phyloP scores from a whole-genome alignment of 2,329 filamentous ascomycete genomes.

The Akanthomyces lecanii region DNA sequence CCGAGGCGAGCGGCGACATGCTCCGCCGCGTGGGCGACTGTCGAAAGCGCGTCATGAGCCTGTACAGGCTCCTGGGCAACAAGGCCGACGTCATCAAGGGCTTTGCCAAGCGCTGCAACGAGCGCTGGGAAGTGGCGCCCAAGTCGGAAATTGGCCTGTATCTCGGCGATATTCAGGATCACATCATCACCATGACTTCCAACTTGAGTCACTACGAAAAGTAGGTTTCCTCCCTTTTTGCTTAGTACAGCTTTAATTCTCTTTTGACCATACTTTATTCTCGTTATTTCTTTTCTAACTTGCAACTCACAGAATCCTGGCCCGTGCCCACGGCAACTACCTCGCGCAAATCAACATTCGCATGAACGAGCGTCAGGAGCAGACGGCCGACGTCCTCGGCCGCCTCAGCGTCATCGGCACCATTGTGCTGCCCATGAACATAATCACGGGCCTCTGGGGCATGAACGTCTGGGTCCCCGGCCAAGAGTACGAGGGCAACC shows the following conservation, averaged over 20 bases:
- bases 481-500: conserved; percentile 71
- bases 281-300: background rate
- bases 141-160: conserved; percentile 96
- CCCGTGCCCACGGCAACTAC: conserved; percentile 90
- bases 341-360: conserved; percentile 98
- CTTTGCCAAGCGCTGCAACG: conserved; percentile 96
- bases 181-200: conserved; percentile 97
- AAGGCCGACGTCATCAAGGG: conserved; percentile 99
- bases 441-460: conserved; percentile 96
- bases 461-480: conserved; percentile 98
- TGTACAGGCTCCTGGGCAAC: conserved; percentile 89
- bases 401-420: conserved; percentile 94
- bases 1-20: conserved; percentile 69
- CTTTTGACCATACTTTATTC: background rate
- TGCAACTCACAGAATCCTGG: conserved; percentile 64
- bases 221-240: conserved; percentile 45
- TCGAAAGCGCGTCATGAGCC: conserved; percentile 93
- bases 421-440: conserved; percentile 97
- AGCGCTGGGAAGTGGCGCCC: conserved; percentile 95
- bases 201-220: conserved; percentile 96
- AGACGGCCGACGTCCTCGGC: conserved; percentile 90
- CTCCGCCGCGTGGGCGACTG: conserved; percentile 87
- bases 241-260: background rate
- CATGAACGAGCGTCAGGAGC: conserved; percentile 96
- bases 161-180: conserved; percentile 96